These are phyloP conservation scores for Collybiopsis luxurians DNA, from an alignment of 768 basidiomycete genomes.

Conservation along the genomic window DNA sequence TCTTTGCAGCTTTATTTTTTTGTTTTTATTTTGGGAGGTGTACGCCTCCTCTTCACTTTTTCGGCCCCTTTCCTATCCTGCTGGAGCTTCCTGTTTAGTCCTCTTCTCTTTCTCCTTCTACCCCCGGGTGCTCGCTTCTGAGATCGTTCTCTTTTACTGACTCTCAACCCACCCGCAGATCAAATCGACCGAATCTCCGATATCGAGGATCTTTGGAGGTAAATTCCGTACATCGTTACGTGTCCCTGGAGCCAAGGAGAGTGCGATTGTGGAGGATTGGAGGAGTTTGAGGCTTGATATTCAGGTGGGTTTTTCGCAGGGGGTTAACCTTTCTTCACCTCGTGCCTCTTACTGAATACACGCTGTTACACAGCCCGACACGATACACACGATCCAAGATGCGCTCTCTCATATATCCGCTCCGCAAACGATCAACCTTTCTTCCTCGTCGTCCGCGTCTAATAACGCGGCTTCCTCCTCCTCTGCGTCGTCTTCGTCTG, in stretches of 20 bases:
- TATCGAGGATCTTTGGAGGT: constrained; percentile 91
- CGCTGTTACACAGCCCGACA: constrained; percentile 49
- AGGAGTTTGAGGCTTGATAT: constrained; percentile 87
- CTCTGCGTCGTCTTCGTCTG: no score
- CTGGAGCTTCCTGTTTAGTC: no score
- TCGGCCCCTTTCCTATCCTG: no score
- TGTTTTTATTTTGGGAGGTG: no score
- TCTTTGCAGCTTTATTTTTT: no score
- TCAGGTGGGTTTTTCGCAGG: constrained; percentile 47
- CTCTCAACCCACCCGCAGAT: no score
- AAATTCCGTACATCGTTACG: constrained; percentile 84
- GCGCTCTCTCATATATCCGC: constrained; percentile 76
- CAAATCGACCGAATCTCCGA: constrained; percentile 79
- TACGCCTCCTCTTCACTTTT: no score
- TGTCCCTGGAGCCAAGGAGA: constrained; percentile 81
- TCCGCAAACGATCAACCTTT: constrained; percentile 79
- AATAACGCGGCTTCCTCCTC: no score
- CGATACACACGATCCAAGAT: constrained; percentile 76
- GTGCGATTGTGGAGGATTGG: constrained; percentile 90
- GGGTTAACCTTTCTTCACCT: not conserved
- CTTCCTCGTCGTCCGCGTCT: constrained; percentile 24
- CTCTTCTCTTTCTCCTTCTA: no score
- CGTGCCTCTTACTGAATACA: constrained; percentile 1
- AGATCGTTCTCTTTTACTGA: no score
- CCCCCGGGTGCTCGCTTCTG: no score